Conservation (phyloP, 1,139 yeast species). For the Casaregolazyma lundiana region DNA sequence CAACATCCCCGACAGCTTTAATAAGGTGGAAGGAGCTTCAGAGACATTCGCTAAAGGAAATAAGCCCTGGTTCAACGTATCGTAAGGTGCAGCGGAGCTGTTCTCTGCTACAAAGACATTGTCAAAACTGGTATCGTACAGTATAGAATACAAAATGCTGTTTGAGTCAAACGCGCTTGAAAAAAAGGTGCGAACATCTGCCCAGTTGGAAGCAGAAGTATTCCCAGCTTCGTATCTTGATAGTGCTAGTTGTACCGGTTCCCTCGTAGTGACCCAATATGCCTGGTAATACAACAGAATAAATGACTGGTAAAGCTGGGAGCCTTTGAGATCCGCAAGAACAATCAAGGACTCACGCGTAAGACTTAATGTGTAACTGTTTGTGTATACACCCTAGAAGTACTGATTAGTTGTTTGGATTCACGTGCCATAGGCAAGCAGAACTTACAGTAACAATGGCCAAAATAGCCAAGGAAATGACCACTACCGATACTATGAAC, state of each 20-base stretch:
- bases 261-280: conserved; percentile 61
- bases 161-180: conserved; percentile 42
- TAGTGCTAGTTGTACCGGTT: conserved; percentile 55
- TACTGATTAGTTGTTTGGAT: too few species aligned
- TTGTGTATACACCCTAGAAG: conserved; percentile 63
- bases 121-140: conserved; percentile 50
- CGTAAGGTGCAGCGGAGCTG: conserved; percentile 16
- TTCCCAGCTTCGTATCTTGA: conserved; percentile 70
- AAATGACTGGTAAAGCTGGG: conserved; percentile 70
- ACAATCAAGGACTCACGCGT: conserved; percentile 70
- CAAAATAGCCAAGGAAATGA: conserved; percentile 67
- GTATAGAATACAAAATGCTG: conserved; percentile 54
- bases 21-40: conserved; percentile 38
- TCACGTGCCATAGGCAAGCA: too few species aligned
- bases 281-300: conserved; percentile 64
- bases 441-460: conserved; percentile 58
- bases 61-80: conserved; percentile 32
- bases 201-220: conserved; percentile 46
- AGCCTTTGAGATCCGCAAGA: conserved; percentile 73
- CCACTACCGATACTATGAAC: conserved; percentile 72
- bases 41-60: conserved; percentile 48
- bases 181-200: conserved; percentile 48
- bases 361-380: conserved; percentile 54
- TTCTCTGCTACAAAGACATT: conserved; percentile 39
- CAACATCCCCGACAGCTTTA: conserved; percentile 24